phyloP scores from a whole-genome alignment of 73 alveolate species.

The Uronychia binucleata region DNA sequence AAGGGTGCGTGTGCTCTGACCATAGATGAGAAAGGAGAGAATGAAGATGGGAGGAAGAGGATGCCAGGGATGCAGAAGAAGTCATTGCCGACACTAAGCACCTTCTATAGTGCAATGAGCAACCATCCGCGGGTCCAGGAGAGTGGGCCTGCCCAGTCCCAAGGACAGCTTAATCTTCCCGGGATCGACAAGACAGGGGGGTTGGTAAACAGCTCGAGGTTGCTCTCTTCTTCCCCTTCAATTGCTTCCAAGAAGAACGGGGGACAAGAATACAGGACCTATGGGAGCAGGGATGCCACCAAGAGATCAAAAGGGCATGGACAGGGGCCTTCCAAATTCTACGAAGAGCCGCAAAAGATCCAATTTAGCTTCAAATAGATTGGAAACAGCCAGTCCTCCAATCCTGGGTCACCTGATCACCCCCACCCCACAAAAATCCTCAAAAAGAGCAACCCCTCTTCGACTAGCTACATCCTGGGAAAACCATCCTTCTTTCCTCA shows the following conservation, averaged over 20 bases:
- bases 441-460: neutral
- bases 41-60: too few relatives aligned
- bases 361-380: neutral
- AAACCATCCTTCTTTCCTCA: too few relatives aligned
- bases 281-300: neutral
- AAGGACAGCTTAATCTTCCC: neutral
- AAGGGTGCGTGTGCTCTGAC: neutral
- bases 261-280: neutral
- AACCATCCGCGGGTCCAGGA: neutral
- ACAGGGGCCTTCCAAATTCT: neutral
- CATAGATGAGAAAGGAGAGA: neutral
- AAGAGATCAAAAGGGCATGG: neutral
- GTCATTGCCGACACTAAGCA: neutral
- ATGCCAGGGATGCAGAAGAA: neutral
- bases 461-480: neutral
- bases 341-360: neutral
- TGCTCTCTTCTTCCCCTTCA: neutral
- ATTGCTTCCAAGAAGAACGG: neutral
- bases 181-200: neutral
- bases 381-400: neutral
- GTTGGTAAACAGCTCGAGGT: neutral
- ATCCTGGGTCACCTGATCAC: neutral
- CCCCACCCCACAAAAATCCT: neutral
- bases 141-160: neutral
- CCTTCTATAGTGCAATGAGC: neutral